These are phyloP conservation scores for Jaltomata sinuosa DNA, from an alignment of 257 asterid species.

Conservation along the genomic window DNA sequence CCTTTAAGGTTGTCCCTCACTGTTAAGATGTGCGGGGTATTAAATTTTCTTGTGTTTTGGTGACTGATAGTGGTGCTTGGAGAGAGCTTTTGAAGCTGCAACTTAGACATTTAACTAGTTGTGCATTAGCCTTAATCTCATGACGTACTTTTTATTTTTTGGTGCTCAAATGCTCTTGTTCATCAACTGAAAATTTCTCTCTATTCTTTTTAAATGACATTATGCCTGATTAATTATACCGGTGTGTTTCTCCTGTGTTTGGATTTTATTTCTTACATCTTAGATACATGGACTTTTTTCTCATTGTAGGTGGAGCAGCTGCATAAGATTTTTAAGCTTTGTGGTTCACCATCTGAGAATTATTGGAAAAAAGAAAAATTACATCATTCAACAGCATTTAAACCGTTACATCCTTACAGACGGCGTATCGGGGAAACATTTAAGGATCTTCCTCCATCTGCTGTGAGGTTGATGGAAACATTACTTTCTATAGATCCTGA, in stretches of 20 bases:
- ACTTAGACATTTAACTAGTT: neutral
- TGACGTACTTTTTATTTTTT: neutral
- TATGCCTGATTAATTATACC: neutral
- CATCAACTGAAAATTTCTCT: neutral
- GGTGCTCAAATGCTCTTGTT: neutral
- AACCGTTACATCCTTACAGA: conserved; percentile 61
- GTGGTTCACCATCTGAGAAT: conserved; percentile 91
- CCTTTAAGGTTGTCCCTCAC: neutral
- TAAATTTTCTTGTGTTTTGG: neutral
- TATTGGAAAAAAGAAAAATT: conserved; percentile 65
- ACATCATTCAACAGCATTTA: conserved; percentile 65
- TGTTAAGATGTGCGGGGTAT: neutral
- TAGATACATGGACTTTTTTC: neutral
- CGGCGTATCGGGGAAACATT: conserved; percentile 57
- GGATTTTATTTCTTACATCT: neutral
- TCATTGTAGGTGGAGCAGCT: conserved; percentile 72
- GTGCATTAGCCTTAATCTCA: neutral
- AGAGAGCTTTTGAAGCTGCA: neutral
- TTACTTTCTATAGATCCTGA: conserved; percentile 79
- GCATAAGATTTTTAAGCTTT: conserved; percentile 82
- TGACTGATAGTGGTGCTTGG: neutral
- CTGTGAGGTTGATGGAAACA: conserved; percentile 56
- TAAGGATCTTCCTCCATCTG: conserved; percentile 57
- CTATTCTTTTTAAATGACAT: neutral
- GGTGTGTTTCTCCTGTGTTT: neutral